Conservation (phyloP, 805 yeast genomes). For the Candida montana region DNA sequence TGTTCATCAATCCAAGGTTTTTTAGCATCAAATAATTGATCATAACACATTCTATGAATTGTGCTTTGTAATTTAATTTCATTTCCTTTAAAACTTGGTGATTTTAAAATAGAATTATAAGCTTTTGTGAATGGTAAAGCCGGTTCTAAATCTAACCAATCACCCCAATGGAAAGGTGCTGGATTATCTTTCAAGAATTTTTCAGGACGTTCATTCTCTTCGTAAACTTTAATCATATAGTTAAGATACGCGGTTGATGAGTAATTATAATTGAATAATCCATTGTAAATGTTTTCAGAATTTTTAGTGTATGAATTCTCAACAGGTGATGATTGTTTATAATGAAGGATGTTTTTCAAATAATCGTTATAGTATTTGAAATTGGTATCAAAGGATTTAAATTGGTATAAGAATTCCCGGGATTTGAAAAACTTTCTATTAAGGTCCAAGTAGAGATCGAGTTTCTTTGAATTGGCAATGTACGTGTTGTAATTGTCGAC, state of each 20-base stretch:
- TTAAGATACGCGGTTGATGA: slow-evolving; percentile 16
- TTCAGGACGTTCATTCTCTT: slow-evolving; percentile 15
- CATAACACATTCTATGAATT: slow-evolving; percentile 19
- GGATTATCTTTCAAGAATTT: slow-evolving; percentile 8
- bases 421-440: slow-evolving; percentile 19
- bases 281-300: slow-evolving; percentile 3
- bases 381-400: slow-evolving; percentile 10
- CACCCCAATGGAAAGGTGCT: slow-evolving; percentile 29
- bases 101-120: slow-evolving; percentile 18
- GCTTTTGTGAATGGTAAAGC: slow-evolving; percentile 25
- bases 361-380: slow-evolving; percentile 6
- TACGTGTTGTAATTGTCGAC: slow-evolving; percentile 18
- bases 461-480: slow-evolving; percentile 15
- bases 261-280: slow-evolving; percentile 15
- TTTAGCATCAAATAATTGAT: slow-evolving; percentile 15
- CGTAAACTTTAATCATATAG: slow-evolving; percentile 10
- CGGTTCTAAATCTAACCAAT: slow-evolving; percentile 26
- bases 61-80: background rate
- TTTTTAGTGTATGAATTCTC: background rate
- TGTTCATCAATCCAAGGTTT: slow-evolving; percentile 25
- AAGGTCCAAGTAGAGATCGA: slow-evolving; percentile 17
- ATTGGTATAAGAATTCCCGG: slow-evolving; percentile 16
- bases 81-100: slow-evolving; percentile 6
- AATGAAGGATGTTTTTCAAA: background rate
- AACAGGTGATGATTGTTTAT: slow-evolving; percentile 4